Percentiles rank a stretch among this genome's conserved stretches.
These are phyloP conservation scores for Limtongia smithiae DNA, from an alignment of 805 yeast genomes.

Conservation along the genomic window DNA sequence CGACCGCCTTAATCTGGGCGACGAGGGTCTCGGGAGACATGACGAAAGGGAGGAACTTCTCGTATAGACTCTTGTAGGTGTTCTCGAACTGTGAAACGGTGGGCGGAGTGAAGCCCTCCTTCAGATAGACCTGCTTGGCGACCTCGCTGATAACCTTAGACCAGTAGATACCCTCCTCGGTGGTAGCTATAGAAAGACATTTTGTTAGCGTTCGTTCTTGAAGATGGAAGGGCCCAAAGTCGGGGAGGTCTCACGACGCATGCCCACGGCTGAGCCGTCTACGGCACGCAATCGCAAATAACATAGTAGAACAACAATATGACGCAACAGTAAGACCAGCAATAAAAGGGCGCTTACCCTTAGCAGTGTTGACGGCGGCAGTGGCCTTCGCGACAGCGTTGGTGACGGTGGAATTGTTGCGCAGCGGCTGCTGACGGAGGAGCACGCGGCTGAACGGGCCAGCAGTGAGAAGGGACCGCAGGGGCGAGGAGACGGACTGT, in stretches of 20 bases:
- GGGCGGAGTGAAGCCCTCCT: constrained; percentile 95
- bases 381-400: constrained; percentile 98
- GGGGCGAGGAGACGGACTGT: constrained; percentile 16
- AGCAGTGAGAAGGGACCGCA: constrained; percentile 15
- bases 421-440: constrained; percentile 16
- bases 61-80: constrained; percentile 58
- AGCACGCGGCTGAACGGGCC: constrained; percentile 16
- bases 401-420: constrained; percentile 37
- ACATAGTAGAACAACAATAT: neutral
- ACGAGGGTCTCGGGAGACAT: constrained; percentile 54
- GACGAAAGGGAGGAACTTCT: constrained; percentile 38
- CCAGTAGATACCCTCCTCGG: constrained; percentile 74
- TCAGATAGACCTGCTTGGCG: constrained; percentile 75
- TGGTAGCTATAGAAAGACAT: constrained; percentile 16
- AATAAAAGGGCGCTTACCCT: constrained; percentile 10
- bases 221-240: too few species aligned
- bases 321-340: neutral
- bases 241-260: too few species aligned
- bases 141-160: constrained; percentile 59
- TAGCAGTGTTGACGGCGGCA: constrained; percentile 74
- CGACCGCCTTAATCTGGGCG: constrained; percentile 45
- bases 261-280: too few species aligned
- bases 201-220: too few species aligned
- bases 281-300: neutral
- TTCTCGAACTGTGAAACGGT: constrained; percentile 67